Evolutionary conservation across 345 rosid genomes (phyloP), one percentile per base, ranked within the genome.

Genomic region (Toxicodendron radicans): DNA sequence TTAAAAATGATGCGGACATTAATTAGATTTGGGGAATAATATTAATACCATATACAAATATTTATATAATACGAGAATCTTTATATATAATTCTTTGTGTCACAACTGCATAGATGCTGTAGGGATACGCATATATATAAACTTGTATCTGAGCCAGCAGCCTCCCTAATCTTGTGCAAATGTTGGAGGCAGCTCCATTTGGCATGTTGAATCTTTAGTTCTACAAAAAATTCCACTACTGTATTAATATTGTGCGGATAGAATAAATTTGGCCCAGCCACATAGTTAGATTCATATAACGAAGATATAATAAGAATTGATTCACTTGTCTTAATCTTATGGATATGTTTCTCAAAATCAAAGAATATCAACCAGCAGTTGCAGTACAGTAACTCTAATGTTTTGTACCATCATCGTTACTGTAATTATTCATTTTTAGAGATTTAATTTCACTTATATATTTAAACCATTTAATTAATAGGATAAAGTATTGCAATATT

Each of bases 181-280:
- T 23, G 41, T 11, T 30, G 45, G 18, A 58, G 58, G 63, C 49
- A 64, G 58, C 68, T 18, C 64, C 66, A 63, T 20, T 64, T 32
- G 69, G 70, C 11, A 20, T 30, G 23, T 43, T 75, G 79, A 74
- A 71, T 73, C 65, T 58, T 48, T 67, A 9, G 13, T 30, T 60
- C 7, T 10, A 10, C 13, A 10, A 18, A 30, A 51, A 30, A 35
- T 35, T 35, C 38, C 38, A 35, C 38, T 35, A 35, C 38, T 35
- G 2, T 35, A 35, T 54, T 35, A 32, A 56, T 49, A 58, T 62
- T 68, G 11, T 54, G 41, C 10, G 57, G 61, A 54, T 65, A 20
- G 17, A 56, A 43, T 77, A 51, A 51, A 51, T 12, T 6, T 51
- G 49, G 48, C 23, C 23, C 20, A 24, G 27, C 27, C 27, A 6